Conservation (phyloP, 768 basidiomycete species). For the Tremella mesenterica region DNA sequence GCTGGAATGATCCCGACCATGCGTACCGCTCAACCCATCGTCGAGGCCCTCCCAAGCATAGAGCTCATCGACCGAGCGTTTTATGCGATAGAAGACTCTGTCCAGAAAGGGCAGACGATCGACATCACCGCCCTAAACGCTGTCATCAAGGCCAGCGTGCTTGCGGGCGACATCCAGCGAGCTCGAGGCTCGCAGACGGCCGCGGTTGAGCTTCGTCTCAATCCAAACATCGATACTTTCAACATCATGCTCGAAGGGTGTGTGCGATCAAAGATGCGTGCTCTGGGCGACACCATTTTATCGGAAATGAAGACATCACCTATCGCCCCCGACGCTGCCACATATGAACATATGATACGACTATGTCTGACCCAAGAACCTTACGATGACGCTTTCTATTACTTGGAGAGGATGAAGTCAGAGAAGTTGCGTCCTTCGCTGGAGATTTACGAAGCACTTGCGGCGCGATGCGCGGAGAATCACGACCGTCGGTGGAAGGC, state of each 20-base stretch:
- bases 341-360: slow-evolving; percentile 60
- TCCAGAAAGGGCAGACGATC: slow-evolving; percentile 51
- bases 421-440: slow-evolving; percentile 51
- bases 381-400: slow-evolving; percentile 82
- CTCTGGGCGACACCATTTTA: slow-evolving; percentile 61
- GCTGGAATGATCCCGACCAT: slow-evolving; percentile 50
- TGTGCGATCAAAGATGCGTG: slow-evolving; percentile 53
- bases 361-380: slow-evolving; percentile 62
- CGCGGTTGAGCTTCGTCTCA: slow-evolving; percentile 52
- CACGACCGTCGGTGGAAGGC: slow-evolving; percentile 59
- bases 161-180: slow-evolving; percentile 61
- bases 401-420: slow-evolving; percentile 78
- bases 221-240: slow-evolving; percentile 59
- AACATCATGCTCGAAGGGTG: slow-evolving; percentile 63
- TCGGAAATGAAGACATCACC: slow-evolving; percentile 54
- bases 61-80: slow-evolving; percentile 59
- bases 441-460: slow-evolving; percentile 55
- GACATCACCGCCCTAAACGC: slow-evolving; percentile 59
- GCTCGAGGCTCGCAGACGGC: slow-evolving; percentile 69
- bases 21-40: slow-evolving; percentile 54
- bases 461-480: slow-evolving; percentile 53
- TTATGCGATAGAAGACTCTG: slow-evolving; percentile 57
- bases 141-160: slow-evolving; percentile 58
- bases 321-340: slow-evolving; percentile 54
- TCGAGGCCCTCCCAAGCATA: slow-evolving; percentile 49